These are phyloP conservation scores for Orbilia oligospora DNA, from an alignment of 2,329 filamentous ascomycete species.

Conservation along the genomic window DNA sequence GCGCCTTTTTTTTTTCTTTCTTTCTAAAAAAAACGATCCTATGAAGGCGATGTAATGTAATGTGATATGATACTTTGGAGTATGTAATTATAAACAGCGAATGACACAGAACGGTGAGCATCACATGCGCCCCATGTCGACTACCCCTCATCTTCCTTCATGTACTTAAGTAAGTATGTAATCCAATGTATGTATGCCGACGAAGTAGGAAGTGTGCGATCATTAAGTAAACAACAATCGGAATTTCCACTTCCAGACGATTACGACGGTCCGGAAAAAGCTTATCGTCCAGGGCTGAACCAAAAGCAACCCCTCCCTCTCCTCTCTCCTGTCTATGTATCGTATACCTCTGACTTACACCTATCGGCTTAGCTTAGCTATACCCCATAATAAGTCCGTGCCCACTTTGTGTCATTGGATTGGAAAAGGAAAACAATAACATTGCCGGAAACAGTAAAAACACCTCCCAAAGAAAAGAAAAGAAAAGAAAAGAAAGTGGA, in stretches of 20 bases:
- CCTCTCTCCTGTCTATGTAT: too few relatives aligned
- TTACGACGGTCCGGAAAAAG: constrained; percentile 18
- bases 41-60: not conserved
- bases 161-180: too few relatives aligned
- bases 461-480: not conserved
- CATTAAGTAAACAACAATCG: constrained; percentile 29
- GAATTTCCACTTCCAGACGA: constrained; percentile 25
- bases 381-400: constrained; percentile 32
- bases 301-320: constrained; percentile 9
- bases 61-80: not conserved
- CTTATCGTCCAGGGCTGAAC: constrained; percentile 55
- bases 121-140: constrained; percentile 1
- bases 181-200: constrained; percentile 26
- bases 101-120: constrained; percentile 14
- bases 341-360: not conserved
- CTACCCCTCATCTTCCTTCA: constrained; percentile 12
- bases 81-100: not conserved
- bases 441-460: constrained; percentile 24
- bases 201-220: constrained; percentile 13
- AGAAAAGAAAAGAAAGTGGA: not conserved
- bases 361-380: too few relatives aligned
- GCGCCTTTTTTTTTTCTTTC: not conserved
- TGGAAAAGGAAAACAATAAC: constrained; percentile 31
- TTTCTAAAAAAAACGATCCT: too few relatives aligned
- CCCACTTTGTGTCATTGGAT: not conserved